A percentile compares a stretch with the other conserved stretches of the same genome.
phyloP scores from a whole-genome alignment of 2,329 filamentous ascomycete genomes.

The Chalaropsis ovoidea region DNA sequence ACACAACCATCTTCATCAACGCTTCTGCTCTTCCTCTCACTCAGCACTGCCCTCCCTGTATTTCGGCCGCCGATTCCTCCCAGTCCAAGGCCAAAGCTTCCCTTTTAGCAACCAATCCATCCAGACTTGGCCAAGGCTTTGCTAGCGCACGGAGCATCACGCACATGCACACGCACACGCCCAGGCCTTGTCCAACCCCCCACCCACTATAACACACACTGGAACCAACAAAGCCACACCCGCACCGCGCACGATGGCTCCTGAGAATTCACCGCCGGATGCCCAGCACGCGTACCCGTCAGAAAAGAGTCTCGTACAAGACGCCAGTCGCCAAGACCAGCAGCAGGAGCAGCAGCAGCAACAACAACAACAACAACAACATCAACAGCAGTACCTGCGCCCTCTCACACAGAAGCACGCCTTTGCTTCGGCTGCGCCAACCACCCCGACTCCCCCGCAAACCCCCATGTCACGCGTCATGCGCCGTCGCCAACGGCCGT shows the following conservation, averaged over 20 bases:
- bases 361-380: too few species aligned
- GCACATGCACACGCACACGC: too few species aligned
- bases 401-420: background rate
- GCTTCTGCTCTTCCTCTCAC: too few species aligned
- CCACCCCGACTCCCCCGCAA: background rate
- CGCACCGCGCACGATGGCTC: background rate
- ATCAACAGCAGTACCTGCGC: too few species aligned
- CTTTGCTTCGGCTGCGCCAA: background rate
- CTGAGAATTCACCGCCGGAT: background rate
- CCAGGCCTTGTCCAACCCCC: background rate
- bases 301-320: background rate
- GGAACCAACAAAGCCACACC: too few species aligned
- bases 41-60: too few species aligned
- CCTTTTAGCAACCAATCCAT: background rate
- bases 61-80: background rate
- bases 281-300: background rate
- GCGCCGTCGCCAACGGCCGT: conserved; percentile 16
- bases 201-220: background rate
- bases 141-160: conserved; percentile 7
- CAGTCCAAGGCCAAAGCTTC: background rate
- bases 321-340: background rate
- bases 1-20: too few species aligned
- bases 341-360: too few species aligned
- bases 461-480: conserved; percentile 4
- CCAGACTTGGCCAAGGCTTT: background rate